These are phyloP conservation scores for Oxyria digyna DNA, from an alignment of 148 eudicot genomes.

Conservation along the genomic window DNA sequence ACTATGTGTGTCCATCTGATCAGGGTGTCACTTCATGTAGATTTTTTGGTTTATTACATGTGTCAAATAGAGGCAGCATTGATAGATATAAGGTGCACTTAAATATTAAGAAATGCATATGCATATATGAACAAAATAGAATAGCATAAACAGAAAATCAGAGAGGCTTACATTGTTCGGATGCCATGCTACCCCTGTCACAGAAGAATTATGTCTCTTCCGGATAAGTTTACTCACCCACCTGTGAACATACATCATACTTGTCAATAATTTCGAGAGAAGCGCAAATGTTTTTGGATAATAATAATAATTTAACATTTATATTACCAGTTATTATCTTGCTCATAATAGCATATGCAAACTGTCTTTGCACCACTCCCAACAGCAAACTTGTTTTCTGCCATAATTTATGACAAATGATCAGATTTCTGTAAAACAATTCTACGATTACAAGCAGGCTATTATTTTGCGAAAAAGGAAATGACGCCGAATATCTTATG, in stretches of 20 bases:
- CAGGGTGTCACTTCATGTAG: neutral
- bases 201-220: conserved; percentile 91
- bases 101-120: neutral
- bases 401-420: conserved; percentile 12
- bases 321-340: conserved; percentile 95
- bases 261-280: neutral
- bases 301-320: neutral
- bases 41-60: neutral
- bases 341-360: conserved; percentile 97
- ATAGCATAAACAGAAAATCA: neutral
- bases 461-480: neutral
- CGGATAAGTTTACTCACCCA: conserved; percentile 99
- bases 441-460: neutral
- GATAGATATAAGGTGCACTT: neutral
- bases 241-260: conserved; percentile 35
- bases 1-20: neutral
- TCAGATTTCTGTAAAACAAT: conserved; percentile 6
- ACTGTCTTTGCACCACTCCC: conserved; percentile 99
- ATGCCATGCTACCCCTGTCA: conserved; percentile 97
- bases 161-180: conserved; percentile 71
- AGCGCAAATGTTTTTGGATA: neutral
- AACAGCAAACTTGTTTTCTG: conserved; percentile 98
- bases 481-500: neutral
- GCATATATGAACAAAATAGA: neutral
- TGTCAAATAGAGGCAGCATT: neutral